These are phyloP conservation scores for Dactylella cylindrospora DNA, from an alignment of 2,329 filamentous ascomycete genomes.

Conservation along the genomic window DNA sequence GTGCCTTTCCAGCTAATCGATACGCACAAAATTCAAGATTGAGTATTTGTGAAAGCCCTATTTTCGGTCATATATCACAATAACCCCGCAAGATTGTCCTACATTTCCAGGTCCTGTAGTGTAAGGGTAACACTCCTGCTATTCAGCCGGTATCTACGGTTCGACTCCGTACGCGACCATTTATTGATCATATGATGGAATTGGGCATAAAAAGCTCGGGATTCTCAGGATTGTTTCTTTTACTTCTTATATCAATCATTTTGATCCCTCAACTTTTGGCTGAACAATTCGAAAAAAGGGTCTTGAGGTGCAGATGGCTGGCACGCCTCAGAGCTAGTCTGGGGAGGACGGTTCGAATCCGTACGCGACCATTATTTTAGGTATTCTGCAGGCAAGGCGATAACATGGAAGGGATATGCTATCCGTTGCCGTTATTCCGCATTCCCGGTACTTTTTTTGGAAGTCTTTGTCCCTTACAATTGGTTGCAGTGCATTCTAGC, in stretches of 20 bases:
- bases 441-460: too few relatives aligned
- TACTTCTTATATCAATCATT: neutral
- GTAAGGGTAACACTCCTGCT: conserved; percentile 38
- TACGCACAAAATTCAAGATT: too few relatives aligned
- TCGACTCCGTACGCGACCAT: too few relatives aligned
- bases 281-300: neutral
- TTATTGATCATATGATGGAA: conserved; percentile 27
- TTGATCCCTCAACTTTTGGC: neutral
- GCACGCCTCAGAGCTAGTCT: conserved; percentile 16
- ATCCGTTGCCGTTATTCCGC: too few relatives aligned
- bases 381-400: too few relatives aligned
- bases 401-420: too few relatives aligned
- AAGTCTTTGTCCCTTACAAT: too few relatives aligned
- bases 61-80: too few relatives aligned
- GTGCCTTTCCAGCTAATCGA: neutral
- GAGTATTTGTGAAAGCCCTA: too few relatives aligned
- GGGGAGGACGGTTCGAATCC: conserved; percentile 33
- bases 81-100: too few relatives aligned
- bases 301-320: conserved; percentile 34
- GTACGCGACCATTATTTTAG: conserved; percentile 27
- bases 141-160: too few relatives aligned
- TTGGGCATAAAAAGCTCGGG: conserved; percentile 7
- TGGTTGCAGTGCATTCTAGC: too few relatives aligned
- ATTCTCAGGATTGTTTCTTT: neutral
- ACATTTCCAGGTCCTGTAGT: conserved; percentile 20